Base-by-base conservation (phyloP, 352 stramenopile genomes). In the Globisporangium paddicum region DNA sequence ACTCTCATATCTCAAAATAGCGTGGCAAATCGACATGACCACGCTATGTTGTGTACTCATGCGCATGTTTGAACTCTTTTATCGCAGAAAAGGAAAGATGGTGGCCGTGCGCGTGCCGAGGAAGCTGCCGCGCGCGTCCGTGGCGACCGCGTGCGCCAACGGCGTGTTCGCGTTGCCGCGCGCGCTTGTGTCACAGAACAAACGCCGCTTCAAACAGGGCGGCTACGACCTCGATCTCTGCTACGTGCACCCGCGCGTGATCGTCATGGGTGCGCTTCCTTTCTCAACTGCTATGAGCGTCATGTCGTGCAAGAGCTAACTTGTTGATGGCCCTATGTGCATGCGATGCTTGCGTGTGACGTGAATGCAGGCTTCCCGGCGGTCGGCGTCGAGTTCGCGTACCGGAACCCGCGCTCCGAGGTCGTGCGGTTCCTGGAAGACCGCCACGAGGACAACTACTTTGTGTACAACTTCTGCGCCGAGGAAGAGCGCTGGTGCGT, bases 391-490 rank as follows among this genome's bases (percentile, higher is more conserved):
- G 82, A 91, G 62, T 61, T 68, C 41, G 41, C 81, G 56, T 89
- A 81, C 46, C 73, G 82, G 5, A 91, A 91, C 49, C 78, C 82
- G 18, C 71, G 82, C 2, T 66, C 64, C 0, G 75, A 89, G 35
- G 79, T 91, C 35, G 66, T 78, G 53, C 56, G 71, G 41, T 75
- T 91, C 23, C 62, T 91, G 37, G 63, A 82, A 26, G 42, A 78
- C 19, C 72, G 67, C 23, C 79, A 91, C 47, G 37, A 51, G 11
- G 67, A 68, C n/a, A 54, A 69, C 21, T 91, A 88, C 68, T 83
- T 87, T 55, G 79, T 91, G 37, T 91, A 79, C 63, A 91, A 91
- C 55, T 91, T 91, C 38, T 91, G 82, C 48, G 65, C 79, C 53
- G 81, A 88, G 49, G 41, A 58, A 7, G 77, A 67, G 9, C 75